phyloP scores from a whole-genome alignment of 208 protist species.

The Trypanosoma boissoni region DNA sequence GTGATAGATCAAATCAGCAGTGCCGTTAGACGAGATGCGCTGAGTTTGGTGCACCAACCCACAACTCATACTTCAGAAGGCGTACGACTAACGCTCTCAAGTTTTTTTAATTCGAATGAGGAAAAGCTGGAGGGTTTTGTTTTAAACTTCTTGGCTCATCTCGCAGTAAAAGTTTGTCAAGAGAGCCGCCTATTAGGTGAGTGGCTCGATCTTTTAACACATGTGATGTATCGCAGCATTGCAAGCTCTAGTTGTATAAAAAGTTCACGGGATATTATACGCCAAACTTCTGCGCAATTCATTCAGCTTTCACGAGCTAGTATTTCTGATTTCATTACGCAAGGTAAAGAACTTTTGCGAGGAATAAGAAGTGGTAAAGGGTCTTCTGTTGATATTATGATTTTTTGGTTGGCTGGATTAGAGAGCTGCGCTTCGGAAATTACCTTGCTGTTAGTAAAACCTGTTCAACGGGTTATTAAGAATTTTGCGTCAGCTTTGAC shows the following conservation, averaged over 20 bases:
- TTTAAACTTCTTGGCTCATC: conserved; percentile 4
- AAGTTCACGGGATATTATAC: not conserved
- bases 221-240: conserved; percentile 13
- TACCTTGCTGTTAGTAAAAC: not conserved
- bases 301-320: not conserved
- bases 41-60: not conserved
- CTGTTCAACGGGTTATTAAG: not conserved
- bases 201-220: conserved; percentile 15
- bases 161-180: conserved; percentile 5
- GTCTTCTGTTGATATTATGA: not conserved
- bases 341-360: conserved; percentile 5
- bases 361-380: not conserved
- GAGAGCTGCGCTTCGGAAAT: conserved; percentile 1
- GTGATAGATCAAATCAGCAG: conserved; percentile 4
- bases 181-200: conserved; percentile 13
- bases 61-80: not conserved
- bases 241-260: not conserved
- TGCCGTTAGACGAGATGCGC: not conserved
- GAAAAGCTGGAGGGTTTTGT: conserved; percentile 7
- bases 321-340: not conserved
- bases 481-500: not conserved
- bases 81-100: conserved; percentile 2
- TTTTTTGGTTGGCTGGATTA: conserved; percentile 18
- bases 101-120: conserved; percentile 8
- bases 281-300: not conserved